Conservation (phyloP, 1,284 basidiomycete genomes). For the Ganoderma leucocontextum region DNA sequence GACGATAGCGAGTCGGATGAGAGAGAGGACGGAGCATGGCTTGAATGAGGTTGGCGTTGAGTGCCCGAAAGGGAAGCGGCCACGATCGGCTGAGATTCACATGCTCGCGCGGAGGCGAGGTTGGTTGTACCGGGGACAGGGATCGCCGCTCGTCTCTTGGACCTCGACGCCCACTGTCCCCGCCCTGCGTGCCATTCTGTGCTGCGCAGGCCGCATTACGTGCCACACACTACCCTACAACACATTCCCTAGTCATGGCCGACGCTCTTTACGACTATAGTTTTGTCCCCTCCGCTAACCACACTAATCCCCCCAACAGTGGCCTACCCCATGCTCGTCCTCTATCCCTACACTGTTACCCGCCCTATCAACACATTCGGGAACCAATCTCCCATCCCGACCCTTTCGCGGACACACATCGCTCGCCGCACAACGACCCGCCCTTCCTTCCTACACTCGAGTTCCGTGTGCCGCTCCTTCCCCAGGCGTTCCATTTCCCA, state of each 20-base stretch:
- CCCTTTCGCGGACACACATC: constrained; percentile 15
- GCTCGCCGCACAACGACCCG: background rate
- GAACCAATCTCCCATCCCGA: constrained; percentile 17
- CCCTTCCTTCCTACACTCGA: constrained; percentile 21
- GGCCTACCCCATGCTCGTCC: constrained; percentile 28
- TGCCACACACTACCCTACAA: constrained; percentile 27
- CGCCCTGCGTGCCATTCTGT: constrained; percentile 18
- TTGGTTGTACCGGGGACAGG: constrained; percentile 2
- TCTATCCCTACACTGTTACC: constrained; percentile 24
- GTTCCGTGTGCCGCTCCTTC: constrained; percentile 30
- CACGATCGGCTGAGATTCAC: constrained; percentile 29
- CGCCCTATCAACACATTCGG: constrained; percentile 33
- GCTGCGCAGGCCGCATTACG: constrained; percentile 26
- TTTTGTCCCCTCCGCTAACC: constrained; percentile 33
- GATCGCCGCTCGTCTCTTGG: constrained; percentile 15
- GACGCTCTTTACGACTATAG: constrained; percentile 35
- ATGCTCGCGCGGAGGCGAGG: constrained; percentile 17
- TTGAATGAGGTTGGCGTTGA: constrained; percentile 32
- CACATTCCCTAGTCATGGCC: constrained; percentile 35
- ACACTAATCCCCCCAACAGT: constrained; percentile 20
- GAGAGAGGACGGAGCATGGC: constrained; percentile 21
- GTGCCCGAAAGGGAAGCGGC: constrained; percentile 28
- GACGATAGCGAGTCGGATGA: constrained; percentile 1
- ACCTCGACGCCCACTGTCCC: constrained; percentile 33
- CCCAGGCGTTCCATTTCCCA: constrained; percentile 12